phyloP scores from a whole-genome alignment of 192 early-diverging fungal species.

The Coemansia sp. region DNA sequence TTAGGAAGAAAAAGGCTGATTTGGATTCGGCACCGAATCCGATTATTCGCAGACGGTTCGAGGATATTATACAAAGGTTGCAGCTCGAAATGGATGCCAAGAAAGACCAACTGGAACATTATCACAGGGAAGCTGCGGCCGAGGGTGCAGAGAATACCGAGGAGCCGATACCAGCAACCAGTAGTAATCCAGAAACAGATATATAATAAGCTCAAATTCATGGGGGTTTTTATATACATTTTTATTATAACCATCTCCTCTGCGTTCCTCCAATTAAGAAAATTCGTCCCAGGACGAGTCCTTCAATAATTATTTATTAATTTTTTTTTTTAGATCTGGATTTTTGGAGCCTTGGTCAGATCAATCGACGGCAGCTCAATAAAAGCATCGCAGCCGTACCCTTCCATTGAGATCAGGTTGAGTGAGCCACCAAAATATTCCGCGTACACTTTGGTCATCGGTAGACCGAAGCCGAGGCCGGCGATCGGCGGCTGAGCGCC shows the following conservation, averaged over 20 bases:
- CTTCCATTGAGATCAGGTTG: constrained; percentile 30
- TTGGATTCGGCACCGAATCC: constrained; percentile 49
- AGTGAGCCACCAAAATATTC: constrained; percentile 41
- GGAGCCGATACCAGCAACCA: no score
- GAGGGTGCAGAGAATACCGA: neutral
- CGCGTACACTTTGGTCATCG: constrained; percentile 38
- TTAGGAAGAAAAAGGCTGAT: constrained; percentile 38
- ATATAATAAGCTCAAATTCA: no score
- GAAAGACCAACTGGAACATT: constrained; percentile 25
- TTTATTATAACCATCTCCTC: neutral
- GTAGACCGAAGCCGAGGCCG: constrained; percentile 40
- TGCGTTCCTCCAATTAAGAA: no score
- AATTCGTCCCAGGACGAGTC: no score
- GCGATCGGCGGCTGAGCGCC: constrained; percentile 13
- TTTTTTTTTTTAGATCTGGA: constrained; percentile 13
- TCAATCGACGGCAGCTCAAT: constrained; percentile 38
- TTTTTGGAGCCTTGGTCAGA: constrained; percentile 7
- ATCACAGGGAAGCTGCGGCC: constrained; percentile 12
- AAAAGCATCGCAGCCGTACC: constrained; percentile 36
- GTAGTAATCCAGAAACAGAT: no score
- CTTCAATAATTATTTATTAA: neutral
- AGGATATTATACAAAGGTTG: constrained; percentile 42
- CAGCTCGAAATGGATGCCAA: constrained; percentile 40
- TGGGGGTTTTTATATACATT: neutral
- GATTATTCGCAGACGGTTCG: constrained; percentile 43